phyloP scores from a whole-genome alignment of 1,284 basidiomycete species.

The Tylopilus sp. region DNA sequence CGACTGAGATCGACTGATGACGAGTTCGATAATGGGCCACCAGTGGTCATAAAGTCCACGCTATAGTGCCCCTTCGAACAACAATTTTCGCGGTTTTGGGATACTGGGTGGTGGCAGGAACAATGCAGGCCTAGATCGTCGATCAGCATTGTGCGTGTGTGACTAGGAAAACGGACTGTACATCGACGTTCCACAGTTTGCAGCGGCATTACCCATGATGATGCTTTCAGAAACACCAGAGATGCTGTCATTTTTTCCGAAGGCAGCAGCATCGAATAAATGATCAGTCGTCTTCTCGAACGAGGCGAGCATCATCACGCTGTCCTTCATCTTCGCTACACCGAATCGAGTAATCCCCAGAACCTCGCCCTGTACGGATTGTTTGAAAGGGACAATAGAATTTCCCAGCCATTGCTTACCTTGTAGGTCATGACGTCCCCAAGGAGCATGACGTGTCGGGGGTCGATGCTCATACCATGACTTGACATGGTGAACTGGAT shows the following conservation, averaged over 20 bases:
- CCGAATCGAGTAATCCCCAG: conserved; percentile 99
- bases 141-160: conserved; percentile 4
- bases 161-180: conserved; percentile 40
- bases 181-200: conserved; percentile 94
- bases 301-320: conserved; percentile 97
- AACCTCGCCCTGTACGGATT: conserved; percentile 77
- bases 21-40: neutral
- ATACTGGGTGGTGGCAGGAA: conserved; percentile 54
- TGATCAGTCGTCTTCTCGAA: conserved; percentile 99
- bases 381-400: neutral
- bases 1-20: neutral
- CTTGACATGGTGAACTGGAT: conserved; percentile 97
- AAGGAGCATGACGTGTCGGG: conserved; percentile 97
- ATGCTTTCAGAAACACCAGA: conserved; percentile 99
- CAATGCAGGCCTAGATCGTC: conserved; percentile 51
- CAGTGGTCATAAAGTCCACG: neutral
- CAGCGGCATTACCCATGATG: conserved; percentile 99
- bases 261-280: conserved; percentile 96
- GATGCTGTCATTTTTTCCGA: conserved; percentile 93
- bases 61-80: conserved; percentile 57
- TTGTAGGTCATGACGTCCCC: conserved; percentile 99
- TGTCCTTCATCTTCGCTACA: conserved; percentile 99
- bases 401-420: conserved; percentile 41
- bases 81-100: conserved; percentile 50
- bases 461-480: conserved; percentile 99